These are phyloP conservation scores for Fusarium veterinarium DNA, from an alignment of 2,329 filamentous ascomycete species.

Conservation along the genomic window DNA sequence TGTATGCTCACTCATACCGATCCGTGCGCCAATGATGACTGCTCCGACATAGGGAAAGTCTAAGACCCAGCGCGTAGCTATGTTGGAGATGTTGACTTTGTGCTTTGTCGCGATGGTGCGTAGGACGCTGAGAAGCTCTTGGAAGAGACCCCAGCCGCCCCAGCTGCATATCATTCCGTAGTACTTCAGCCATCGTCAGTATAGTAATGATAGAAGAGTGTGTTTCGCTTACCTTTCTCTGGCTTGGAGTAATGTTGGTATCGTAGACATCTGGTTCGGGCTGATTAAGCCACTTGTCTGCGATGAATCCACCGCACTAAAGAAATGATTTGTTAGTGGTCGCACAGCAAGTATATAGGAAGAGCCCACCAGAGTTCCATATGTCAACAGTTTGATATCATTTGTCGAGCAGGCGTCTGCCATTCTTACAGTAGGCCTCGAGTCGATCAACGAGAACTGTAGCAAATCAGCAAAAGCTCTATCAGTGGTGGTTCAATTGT, in stretches of 20 bases:
- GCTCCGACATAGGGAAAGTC: not conserved
- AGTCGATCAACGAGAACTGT: not conserved
- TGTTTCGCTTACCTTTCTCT: not conserved
- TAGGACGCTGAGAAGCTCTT: not conserved
- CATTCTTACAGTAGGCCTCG: not conserved
- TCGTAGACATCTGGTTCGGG: not conserved
- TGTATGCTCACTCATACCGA: not conserved
- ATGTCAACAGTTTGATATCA: not conserved
- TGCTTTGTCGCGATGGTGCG: not conserved
- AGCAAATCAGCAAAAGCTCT: too few species aligned
- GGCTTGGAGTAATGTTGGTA: not conserved
- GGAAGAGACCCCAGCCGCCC: not conserved
- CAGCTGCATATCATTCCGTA: not conserved
- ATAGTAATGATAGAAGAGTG: fast-evolving
- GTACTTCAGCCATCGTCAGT: not conserved
- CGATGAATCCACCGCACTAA: not conserved
- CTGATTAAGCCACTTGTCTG: not conserved
- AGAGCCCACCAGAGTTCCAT: not conserved
- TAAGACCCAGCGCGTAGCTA: not conserved
- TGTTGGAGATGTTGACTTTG: not conserved
- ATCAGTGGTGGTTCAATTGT: too few species aligned
- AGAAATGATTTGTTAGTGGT: not conserved
- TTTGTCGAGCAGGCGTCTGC: not conserved
- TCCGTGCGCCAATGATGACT: not conserved
- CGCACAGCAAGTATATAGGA: fast-evolving